A percentile compares a stretch with the other conserved stretches of the same genome.
Evolutionary conservation across 306 rosid species (phyloP).

Genomic region (Fagus sylvatica): DNA sequence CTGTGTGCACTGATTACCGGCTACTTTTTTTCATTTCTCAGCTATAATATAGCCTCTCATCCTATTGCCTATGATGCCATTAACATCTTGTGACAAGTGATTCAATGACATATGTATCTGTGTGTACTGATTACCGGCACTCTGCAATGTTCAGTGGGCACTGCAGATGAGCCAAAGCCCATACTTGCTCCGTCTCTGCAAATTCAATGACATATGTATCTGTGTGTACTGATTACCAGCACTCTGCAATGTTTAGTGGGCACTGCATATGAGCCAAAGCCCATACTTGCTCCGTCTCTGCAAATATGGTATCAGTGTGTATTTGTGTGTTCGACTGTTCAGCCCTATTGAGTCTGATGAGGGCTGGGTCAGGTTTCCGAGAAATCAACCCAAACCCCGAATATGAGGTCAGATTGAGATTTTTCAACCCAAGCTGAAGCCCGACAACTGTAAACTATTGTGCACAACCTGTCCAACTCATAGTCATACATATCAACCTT

Average conservation of each 20-base stretch:
- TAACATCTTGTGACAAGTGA: background rate
- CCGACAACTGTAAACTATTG: background rate
- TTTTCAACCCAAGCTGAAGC: background rate
- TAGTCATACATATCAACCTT: background rate
- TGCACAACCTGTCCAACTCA: background rate
- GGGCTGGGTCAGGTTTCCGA: background rate
- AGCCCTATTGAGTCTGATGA: background rate
- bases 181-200: no score
- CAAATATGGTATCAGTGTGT: background rate
- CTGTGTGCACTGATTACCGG: no score
- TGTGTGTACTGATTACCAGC: background rate
- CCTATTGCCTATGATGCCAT: background rate
- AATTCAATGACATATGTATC: background rate
- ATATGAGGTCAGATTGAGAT: background rate
- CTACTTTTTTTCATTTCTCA: background rate
- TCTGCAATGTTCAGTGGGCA: no score
- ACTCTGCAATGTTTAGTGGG: no score
- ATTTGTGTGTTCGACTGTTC: background rate
- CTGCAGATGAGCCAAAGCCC: no score
- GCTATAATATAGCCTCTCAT: background rate
- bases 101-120: no score
- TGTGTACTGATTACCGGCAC: no score
- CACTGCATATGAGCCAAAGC: no score
- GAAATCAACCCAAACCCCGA: background rate
- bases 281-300: no score